Base-by-base conservation (phyloP, 2,329 filamentous ascomycete genomes). In the Aphanocladium album region DNA sequence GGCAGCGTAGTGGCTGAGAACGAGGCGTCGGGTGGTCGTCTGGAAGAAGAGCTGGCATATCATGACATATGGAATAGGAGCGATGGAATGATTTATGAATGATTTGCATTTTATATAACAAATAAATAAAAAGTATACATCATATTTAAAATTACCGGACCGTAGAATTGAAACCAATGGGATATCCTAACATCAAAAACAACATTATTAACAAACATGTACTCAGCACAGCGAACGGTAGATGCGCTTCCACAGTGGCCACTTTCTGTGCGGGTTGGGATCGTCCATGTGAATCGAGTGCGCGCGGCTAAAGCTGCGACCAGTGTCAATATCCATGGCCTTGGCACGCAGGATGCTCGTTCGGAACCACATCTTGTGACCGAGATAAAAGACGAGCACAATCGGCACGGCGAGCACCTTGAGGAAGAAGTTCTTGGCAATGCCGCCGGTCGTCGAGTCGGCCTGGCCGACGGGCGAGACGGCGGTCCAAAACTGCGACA, bases 261-360 rank as follows among this genome's bases (percentile, higher is more conserved):
- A 70, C 6, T 50, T 25, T 21, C 61, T 43, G 39, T 65, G 57
- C 64, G 67, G 65, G 57, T 67, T 65, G 16, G 66, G 65, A 52
- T 70, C 66, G 60, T 68, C 66, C 19, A 64, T 66, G 59, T 69
- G 69, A 30, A 71, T 64, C 5, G 68, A 64, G 1, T 64, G 66
- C 50, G 69, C 7, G 37, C 65, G 61, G 62, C 66, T 67, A 46
- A 69, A 68, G 23, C 68, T 57, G 52, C 89, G 83, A 6, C 90
- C 90, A 0, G 89, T 92, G 57, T 85, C 81, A 63, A 95, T 74
- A 73, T 93, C 90, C 84, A 93, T 92, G 63, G 91, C 86, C 51
- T 79, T 77, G 27, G 79, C 74, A 19, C 82, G 78, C 43, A 93
- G 78, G 55, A 89, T 77, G 1, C 78, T 75, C 2, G 89, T 91